phyloP scores from a whole-genome alignment of 202 grass and related monocot species.

The Hordeum pubiflorum region DNA sequence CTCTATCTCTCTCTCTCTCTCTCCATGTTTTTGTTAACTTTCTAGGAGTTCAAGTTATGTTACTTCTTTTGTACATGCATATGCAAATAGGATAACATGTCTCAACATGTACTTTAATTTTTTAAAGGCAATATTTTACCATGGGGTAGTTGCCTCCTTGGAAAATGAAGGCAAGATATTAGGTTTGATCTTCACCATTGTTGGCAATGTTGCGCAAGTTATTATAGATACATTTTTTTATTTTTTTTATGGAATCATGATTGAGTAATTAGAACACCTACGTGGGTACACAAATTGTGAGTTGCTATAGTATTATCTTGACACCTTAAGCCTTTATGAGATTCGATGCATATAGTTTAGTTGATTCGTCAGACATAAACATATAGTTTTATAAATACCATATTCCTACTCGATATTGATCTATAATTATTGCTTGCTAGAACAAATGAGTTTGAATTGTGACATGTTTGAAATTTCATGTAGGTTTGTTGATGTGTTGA shows the following conservation, averaged over 20 bases:
- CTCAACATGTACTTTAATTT: not conserved
- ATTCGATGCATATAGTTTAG: no score
- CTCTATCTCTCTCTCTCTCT: no score
- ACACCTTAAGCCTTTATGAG: not conserved
- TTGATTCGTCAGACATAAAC: no score
- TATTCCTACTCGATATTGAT: not conserved
- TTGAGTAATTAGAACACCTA: not conserved
- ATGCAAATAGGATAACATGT: not conserved
- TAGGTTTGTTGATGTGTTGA: not conserved
- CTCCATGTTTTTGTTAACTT: not conserved
- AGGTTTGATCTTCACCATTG: no score
- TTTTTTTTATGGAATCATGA: not conserved
- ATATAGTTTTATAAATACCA: not conserved
- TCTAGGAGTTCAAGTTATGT: not conserved
- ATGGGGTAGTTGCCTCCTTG: not conserved
- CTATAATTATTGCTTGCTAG: not conserved
- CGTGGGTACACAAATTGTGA: not conserved
- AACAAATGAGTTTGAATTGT: not conserved
- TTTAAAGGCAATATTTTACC: not conserved
- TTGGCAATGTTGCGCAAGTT: not conserved
- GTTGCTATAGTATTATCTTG: not conserved
- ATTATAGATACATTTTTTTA: not conserved
- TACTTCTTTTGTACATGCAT: not conserved
- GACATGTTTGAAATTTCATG: not conserved
- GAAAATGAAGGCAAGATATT: not conserved